phyloP scores from a whole-genome alignment of 257 asterid species.

The Fraxinus excelsior region DNA sequence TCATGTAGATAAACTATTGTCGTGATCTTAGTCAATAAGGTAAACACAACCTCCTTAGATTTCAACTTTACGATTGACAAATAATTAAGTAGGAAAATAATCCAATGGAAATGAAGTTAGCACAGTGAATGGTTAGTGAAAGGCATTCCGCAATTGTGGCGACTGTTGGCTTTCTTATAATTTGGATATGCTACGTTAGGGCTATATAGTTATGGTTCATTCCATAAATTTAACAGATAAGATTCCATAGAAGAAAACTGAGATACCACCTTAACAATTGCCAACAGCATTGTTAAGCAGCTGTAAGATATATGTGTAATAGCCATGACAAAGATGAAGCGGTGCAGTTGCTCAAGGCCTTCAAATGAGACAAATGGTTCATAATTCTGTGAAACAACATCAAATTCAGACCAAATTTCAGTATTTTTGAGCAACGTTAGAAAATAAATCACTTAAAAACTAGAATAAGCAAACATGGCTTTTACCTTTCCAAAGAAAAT shows the following conservation, averaged over 20 bases:
- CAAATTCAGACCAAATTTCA: neutral
- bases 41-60: neutral
- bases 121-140: neutral
- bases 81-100: neutral
- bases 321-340: constrained; percentile 98
- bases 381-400: constrained; percentile 51
- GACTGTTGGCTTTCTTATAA: too few relatives aligned
- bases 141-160: neutral
- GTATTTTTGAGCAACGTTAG: constrained; percentile 5
- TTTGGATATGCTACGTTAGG: too few relatives aligned
- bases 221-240: neutral
- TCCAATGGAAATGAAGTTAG: neutral
- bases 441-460: constrained; percentile 6
- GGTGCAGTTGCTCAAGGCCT: constrained; percentile 98
- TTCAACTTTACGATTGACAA: neutral
- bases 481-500: neutral
- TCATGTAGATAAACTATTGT: neutral
- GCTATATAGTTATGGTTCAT: too few relatives aligned
- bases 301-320: constrained; percentile 90
- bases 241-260: neutral
- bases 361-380: constrained; percentile 96
- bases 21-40: neutral
- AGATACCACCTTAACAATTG: constrained; percentile 74
- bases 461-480: neutral
- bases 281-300: constrained; percentile 96